Base-by-base conservation (phyloP, 306 rosid genomes). In the Trifolium subterraneum region DNA sequence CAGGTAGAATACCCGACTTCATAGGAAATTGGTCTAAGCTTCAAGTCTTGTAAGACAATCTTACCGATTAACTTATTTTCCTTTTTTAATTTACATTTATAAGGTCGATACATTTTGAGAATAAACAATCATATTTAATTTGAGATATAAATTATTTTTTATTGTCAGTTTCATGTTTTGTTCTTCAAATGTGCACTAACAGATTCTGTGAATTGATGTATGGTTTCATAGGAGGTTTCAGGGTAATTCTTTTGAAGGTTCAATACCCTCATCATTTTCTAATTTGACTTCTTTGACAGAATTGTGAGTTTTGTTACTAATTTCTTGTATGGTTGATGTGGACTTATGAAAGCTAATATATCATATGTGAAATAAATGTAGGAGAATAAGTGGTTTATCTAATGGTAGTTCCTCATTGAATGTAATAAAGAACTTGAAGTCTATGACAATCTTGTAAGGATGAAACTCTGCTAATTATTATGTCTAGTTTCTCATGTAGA, bases 171-270 rank as follows among this genome's bases (percentile, higher is more conserved):
- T 9, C 35, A 12, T 60, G 12, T 50, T 59, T 22, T 29, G 9
- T 59, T 61, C 15, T 6, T 31, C 3, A 72, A 36, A 25, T 58
- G 1, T 65, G 25, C 38, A 63, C 67, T 82, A 59, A 72, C 71
- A 3, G 10, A 6, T 64, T 68, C 64, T 3, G 31, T 27, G 31
- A 27, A 58, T 36, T 60, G 63, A 5, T 79, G 52, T 42, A 41
- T 78, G 42, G 48, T 67, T 61, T 71, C 25, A 27, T 29, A 93
- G 98, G 96, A 87, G 88, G 81, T 64, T 93, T 80, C 88, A 93
- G 74, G 98, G 98, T 12, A 93, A 93, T 85, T 85, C 92, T 63
- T 90, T 93, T 20, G 74, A 80, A 75, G 89, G 96, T 48, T 80
- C 88, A 20, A 85, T 90, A 83, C 96, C 98, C 33, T 64, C 83